Percentiles rank a stretch among this genome's conserved stretches.
Evolutionary conservation across 345 rosid genomes (phyloP).

Genomic region (Gossypium herbaceum): DNA sequence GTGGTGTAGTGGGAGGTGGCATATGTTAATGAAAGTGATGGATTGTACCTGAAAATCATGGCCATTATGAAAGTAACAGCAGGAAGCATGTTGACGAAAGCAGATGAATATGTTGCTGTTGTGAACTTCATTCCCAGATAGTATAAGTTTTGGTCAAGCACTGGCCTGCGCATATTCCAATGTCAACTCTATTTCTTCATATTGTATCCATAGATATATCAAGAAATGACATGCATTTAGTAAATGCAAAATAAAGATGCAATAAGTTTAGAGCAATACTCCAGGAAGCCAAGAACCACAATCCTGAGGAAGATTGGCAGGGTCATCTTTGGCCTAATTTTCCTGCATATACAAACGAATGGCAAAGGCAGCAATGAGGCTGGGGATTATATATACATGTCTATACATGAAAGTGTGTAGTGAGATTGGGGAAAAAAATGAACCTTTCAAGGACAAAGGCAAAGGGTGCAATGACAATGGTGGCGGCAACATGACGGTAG

Average conservation of each 20-base stretch:
- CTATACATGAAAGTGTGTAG: background rate
- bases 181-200: background rate
- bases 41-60: background rate
- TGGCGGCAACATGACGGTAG: conserved; percentile 79
- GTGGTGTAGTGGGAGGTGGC: background rate
- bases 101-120: background rate
- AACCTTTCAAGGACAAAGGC: conserved; percentile 86
- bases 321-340: conserved; percentile 86
- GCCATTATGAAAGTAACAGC: background rate
- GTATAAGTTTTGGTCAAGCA: background rate
- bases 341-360: conserved; percentile 41
- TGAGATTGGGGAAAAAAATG: background rate
- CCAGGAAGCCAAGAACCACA: conserved; percentile 65
- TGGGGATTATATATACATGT: background rate
- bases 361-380: background rate
- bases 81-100: background rate
- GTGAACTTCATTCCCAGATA: background rate
- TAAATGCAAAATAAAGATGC: background rate
- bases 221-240: background rate
- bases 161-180: background rate
- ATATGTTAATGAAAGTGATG: background rate
- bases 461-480: conserved; percentile 68
- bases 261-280: conserved; percentile 44
- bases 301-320: conserved; percentile 71
- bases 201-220: background rate